Conservation (phyloP, 2,329 filamentous ascomycete species). For the Sporothrix pseudoabietina region DNA sequence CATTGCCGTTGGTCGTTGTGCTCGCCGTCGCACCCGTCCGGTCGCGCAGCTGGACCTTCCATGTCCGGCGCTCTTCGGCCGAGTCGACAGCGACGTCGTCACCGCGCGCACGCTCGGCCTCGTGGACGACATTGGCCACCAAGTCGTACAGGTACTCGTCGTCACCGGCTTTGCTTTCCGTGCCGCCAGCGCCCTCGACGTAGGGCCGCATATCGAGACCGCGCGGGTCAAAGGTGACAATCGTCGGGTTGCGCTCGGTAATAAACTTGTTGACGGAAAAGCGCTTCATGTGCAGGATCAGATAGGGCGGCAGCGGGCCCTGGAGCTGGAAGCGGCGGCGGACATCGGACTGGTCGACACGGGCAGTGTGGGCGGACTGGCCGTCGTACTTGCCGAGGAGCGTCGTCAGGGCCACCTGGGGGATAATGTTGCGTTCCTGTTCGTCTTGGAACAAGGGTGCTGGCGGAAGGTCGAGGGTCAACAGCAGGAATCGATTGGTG, state of each 20-base stretch:
- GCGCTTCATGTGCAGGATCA: constrained; percentile 94
- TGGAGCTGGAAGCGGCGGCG: constrained; percentile 86
- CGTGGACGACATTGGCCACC: constrained; percentile 91
- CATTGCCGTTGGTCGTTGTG: not conserved
- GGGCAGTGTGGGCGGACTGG: constrained; percentile 63
- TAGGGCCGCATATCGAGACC: constrained; percentile 85
- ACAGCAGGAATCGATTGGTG: constrained; percentile 78
- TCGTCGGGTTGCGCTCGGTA: constrained; percentile 92
- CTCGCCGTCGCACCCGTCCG: constrained; percentile 56
- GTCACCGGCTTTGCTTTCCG: constrained; percentile 62
- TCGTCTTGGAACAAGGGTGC: constrained; percentile 96
- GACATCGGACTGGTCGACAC: constrained; percentile 75
- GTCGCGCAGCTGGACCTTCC: constrained; percentile 89
- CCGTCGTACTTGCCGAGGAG: constrained; percentile 95
- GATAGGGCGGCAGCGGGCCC: constrained; percentile 86
- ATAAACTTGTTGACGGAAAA: constrained; percentile 98
- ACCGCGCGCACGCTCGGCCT: constrained; percentile 68
- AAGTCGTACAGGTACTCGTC: constrained; percentile 97
- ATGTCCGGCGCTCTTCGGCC: constrained; percentile 83
- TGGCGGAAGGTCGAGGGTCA: constrained; percentile 89
- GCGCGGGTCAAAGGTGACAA: constrained; percentile 89
- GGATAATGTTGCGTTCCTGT: constrained; percentile 92
- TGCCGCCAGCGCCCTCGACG: constrained; percentile 91
- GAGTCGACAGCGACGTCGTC: constrained; percentile 83
- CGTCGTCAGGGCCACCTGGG: constrained; percentile 78